Conservation (phyloP, 495 filamentous ascomycete species). For the Aspergillus sparsus region DNA sequence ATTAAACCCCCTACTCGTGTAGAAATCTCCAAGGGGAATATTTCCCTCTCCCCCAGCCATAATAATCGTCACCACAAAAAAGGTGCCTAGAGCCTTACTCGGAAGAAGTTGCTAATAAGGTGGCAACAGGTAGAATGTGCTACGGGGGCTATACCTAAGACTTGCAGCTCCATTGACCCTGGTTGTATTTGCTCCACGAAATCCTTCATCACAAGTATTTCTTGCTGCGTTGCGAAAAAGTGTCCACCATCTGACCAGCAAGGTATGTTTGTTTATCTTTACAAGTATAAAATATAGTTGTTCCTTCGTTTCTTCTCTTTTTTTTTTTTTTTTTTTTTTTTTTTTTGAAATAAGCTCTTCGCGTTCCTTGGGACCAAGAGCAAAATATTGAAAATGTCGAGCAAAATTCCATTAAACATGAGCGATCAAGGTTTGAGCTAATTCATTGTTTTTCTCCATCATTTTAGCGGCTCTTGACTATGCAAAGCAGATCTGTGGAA, state of each 20-base stretch:
- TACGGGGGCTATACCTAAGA: constrained; percentile 42
- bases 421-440: too few relatives aligned
- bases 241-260: constrained; percentile 60
- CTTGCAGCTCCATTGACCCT: constrained; percentile 57
- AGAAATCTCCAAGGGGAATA: neutral
- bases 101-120: constrained; percentile 7
- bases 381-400: too few relatives aligned
- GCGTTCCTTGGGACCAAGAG: neutral
- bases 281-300: too few relatives aligned
- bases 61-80: too few relatives aligned
- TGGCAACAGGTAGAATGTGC: constrained; percentile 55
- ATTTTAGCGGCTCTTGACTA: constrained; percentile 51
- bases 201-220: constrained; percentile 59
- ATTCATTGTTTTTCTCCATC: neutral
- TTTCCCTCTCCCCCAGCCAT: neutral
- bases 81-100: too few relatives aligned
- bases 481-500: constrained; percentile 51
- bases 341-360: neutral
- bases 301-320: neutral
- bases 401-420: too few relatives aligned
- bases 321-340: neutral
- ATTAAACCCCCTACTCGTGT: neutral
- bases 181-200: constrained; percentile 67
- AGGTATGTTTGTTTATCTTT: constrained; percentile 39
- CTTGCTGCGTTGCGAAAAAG: constrained; percentile 62